These are phyloP conservation scores for Clarkia xantiana DNA, from an alignment of 345 rosid species.

Conservation along the genomic window DNA sequence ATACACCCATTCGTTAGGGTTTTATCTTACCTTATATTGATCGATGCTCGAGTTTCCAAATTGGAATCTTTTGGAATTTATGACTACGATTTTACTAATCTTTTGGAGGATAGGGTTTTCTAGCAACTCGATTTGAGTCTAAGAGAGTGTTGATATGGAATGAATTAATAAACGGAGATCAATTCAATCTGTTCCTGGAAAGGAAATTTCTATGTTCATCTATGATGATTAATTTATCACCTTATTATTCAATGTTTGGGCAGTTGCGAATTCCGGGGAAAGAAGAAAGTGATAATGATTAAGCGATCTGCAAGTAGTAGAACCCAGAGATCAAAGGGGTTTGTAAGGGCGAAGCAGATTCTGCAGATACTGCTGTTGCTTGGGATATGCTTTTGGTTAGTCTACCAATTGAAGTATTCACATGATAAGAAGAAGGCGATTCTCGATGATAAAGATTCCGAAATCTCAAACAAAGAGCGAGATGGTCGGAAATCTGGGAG, in stretches of 20 bases:
- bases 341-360: slow-evolving; percentile 42
- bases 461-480: slow-evolving; percentile 13
- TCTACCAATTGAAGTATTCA: slow-evolving; percentile 77
- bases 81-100: too few species aligned
- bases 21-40: too few species aligned
- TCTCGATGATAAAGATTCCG: slow-evolving; percentile 34
- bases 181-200: too few species aligned
- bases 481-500: slow-evolving; percentile 46
- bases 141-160: too few species aligned
- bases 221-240: neutral
- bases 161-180: too few species aligned
- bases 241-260: neutral
- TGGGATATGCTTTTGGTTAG: slow-evolving; percentile 73
- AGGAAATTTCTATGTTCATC: too few species aligned
- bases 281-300: slow-evolving; percentile 20
- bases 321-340: slow-evolving; percentile 53
- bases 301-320: slow-evolving; percentile 53
- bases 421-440: slow-evolving; percentile 76
- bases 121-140: too few species aligned
- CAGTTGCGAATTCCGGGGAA: neutral
- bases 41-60: too few species aligned
- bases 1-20: too few species aligned
- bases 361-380: slow-evolving; percentile 69
- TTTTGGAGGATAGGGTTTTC: too few species aligned
- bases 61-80: too few species aligned